Conservation (phyloP, 2,329 filamentous ascomycete genomes). For the Colletotrichum gigasporum region DNA sequence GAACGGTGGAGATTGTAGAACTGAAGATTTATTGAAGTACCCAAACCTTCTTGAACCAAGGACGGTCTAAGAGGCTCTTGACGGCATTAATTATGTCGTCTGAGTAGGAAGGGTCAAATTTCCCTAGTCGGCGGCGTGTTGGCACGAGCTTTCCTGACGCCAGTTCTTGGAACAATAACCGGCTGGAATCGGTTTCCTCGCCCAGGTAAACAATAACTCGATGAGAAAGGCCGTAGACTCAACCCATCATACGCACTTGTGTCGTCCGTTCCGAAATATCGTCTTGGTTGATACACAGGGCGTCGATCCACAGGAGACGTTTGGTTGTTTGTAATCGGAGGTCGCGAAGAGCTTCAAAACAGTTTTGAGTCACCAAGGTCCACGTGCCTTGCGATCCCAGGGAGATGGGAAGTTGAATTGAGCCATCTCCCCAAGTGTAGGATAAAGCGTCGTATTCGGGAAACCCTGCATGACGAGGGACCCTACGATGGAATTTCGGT, state of each 20-base stretch:
- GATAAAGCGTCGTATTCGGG: conserved; percentile 36
- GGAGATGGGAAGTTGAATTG: conserved; percentile 11
- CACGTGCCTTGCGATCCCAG: conserved; percentile 1
- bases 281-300: conserved; percentile 31
- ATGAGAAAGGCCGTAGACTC: conserved; percentile 7
- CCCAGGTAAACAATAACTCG: neutral
- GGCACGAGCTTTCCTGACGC: too few relatives aligned
- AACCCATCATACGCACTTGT: conserved; percentile 24
- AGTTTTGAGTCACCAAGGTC: conserved; percentile 28
- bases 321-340: neutral
- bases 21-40: too few relatives aligned
- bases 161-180: too few relatives aligned
- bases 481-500: too few relatives aligned
- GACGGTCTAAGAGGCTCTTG: too few relatives aligned
- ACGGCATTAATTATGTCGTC: too few relatives aligned
- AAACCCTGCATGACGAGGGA: neutral
- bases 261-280: conserved; percentile 15
- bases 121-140: too few relatives aligned
- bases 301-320: conserved; percentile 23
- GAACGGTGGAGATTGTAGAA: too few relatives aligned
- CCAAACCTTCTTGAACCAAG: too few relatives aligned
- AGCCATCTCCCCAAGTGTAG: conserved; percentile 34
- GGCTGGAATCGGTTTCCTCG: neutral
- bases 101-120: too few relatives aligned
- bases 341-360: conserved; percentile 23